Evolutionary conservation across 2,329 filamentous ascomycete genomes (phyloP).

Genomic region (Ophiostoma australiae): DNA sequence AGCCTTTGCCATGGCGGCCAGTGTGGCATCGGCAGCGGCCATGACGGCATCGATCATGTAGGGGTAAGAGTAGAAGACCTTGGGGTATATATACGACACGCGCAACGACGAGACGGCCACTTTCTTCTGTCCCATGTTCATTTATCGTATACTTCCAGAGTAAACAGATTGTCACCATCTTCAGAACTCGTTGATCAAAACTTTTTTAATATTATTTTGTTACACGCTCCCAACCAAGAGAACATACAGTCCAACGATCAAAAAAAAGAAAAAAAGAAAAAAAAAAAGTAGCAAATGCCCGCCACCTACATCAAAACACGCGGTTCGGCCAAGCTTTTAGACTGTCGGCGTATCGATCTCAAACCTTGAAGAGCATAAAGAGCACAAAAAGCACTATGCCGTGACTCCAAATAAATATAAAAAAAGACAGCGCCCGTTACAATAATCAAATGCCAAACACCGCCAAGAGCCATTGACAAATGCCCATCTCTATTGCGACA

Average conservation of each 20-base stretch:
- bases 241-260: not conserved
- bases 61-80: not conserved
- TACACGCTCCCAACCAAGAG: not conserved
- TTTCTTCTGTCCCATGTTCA: not conserved
- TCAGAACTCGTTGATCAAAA: not conserved
- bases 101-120: not conserved
- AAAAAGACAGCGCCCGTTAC: not conserved
- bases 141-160: not conserved
- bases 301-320: not conserved
- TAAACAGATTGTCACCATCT: no score
- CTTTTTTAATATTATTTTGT: not conserved
- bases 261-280: not conserved
- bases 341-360: not conserved
- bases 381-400: not conserved
- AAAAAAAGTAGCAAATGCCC: not conserved
- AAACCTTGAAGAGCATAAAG: not conserved
- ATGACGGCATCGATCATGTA: not conserved
- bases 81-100: not conserved
- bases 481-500: not conserved
- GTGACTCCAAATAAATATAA: not conserved
- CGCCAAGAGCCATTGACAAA: not conserved
- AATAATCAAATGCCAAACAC: not conserved
- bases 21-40: not conserved
- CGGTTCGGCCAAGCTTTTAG: not conserved
- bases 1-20: not conserved